These are phyloP conservation scores for Microsporum canis DNA, from an alignment of 2,329 filamentous ascomycete genomes.

Conservation along the genomic window DNA sequence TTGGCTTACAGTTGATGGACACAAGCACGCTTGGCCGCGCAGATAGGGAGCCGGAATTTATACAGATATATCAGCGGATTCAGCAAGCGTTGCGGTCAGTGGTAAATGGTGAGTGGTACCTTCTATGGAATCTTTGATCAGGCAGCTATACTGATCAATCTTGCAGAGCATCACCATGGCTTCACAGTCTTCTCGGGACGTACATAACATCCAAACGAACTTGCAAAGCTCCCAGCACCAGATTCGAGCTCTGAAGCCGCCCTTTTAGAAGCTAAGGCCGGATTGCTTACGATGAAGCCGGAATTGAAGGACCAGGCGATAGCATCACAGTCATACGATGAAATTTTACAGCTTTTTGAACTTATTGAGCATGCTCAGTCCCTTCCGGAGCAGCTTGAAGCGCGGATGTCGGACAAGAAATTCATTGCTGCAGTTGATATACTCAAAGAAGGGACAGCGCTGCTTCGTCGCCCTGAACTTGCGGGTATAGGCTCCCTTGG, in stretches of 20 bases:
- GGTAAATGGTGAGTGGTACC: conserved; percentile 54
- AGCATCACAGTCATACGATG: conserved; percentile 81
- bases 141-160: conserved; percentile 7
- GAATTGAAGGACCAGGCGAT: conserved; percentile 83
- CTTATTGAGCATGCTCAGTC: conserved; percentile 79
- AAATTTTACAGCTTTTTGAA: conserved; percentile 69
- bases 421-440: conserved; percentile 90
- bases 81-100: conserved; percentile 87
- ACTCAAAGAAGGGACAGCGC: conserved; percentile 71
- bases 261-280: conserved; percentile 67
- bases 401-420: conserved; percentile 88
- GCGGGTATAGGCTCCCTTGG: conserved; percentile 81
- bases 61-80: conserved; percentile 73
- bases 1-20: conserved; percentile 91
- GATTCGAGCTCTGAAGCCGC: conserved; percentile 69
- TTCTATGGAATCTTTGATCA: neutral
- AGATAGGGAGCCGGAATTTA: conserved; percentile 75
- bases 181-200: conserved; percentile 97
- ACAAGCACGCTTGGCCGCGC: conserved; percentile 85
- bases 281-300: conserved; percentile 72
- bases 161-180: conserved; percentile 80
- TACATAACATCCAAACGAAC: conserved; percentile 97
- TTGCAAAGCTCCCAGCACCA: conserved; percentile 80
- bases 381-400: conserved; percentile 85
- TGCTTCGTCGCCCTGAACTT: conserved; percentile 75